phyloP scores from a whole-genome alignment of 352 stramenopile species.

The Globisporangium nagaii region DNA sequence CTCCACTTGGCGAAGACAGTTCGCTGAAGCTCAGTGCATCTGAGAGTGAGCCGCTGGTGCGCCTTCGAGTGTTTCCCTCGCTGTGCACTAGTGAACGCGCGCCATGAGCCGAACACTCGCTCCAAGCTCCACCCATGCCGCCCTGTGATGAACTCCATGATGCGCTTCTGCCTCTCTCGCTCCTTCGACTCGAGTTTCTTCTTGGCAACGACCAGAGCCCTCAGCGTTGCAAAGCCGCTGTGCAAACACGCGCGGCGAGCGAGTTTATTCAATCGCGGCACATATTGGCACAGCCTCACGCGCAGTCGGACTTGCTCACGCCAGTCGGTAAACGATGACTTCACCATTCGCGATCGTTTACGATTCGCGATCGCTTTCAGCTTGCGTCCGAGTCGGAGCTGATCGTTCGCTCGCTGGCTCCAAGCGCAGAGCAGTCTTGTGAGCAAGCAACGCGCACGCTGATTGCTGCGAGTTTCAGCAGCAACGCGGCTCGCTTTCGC shows the following conservation, averaged over 20 bases:
- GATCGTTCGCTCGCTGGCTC: background rate
- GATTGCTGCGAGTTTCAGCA: background rate
- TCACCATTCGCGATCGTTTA: background rate
- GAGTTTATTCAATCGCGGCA: constrained; percentile 2
- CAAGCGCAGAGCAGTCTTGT: background rate
- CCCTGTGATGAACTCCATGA: constrained; percentile 30
- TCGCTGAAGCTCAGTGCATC: background rate
- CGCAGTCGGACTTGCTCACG: background rate
- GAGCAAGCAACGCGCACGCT: background rate
- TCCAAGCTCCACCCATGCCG: constrained; percentile 20
- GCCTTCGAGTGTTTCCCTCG: constrained; percentile 2
- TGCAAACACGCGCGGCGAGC: background rate
- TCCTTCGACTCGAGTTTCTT: constrained; percentile 7
- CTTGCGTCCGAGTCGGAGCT: background rate
- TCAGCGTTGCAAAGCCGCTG: constrained; percentile 8
- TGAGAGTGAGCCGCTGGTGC: background rate
- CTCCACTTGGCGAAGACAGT: background rate
- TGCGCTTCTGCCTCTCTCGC: constrained; percentile 21
- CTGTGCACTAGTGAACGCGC: constrained; percentile 6
- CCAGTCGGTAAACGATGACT: background rate
- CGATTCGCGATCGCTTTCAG: background rate
- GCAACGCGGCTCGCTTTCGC: background rate
- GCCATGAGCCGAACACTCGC: constrained; percentile 28
- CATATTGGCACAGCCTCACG: background rate
- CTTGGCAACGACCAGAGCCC: constrained; percentile 3